Evolutionary conservation across 2,329 filamentous ascomycete genomes (phyloP).

Genomic region (Nigrospora sphaerica): DNA sequence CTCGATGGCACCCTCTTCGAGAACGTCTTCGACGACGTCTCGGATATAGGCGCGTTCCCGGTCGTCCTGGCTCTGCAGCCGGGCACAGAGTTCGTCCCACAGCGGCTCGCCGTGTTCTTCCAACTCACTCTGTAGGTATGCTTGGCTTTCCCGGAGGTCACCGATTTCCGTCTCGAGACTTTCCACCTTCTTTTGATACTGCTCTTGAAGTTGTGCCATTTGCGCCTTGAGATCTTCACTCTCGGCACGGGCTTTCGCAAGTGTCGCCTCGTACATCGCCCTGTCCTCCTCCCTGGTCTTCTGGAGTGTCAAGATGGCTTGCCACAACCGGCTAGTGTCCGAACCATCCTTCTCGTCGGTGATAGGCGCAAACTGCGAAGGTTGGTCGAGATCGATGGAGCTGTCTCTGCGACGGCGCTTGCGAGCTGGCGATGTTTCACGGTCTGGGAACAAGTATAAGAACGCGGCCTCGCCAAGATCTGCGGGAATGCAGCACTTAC

Average conservation of each 20-base stretch:
- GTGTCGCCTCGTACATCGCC: background rate
- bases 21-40: no score
- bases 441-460: background rate
- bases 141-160: background rate
- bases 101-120: background rate
- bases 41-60: no score
- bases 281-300: background rate
- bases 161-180: background rate
- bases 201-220: background rate
- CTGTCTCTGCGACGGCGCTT: slow-evolving; percentile 1
- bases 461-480: background rate
- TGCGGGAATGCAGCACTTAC: background rate
- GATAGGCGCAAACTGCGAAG: background rate
- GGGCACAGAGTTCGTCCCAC: slow-evolving; percentile 3
- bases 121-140: background rate
- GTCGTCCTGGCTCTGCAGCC: background rate
- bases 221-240: background rate
- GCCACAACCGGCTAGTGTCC: background rate
- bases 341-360: background rate
- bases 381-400: background rate
- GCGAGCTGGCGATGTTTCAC: background rate
- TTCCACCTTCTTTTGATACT: background rate
- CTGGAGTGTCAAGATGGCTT: background rate
- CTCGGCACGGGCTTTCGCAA: background rate
- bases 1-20: no score